Base-by-base conservation (phyloP, 331 rosid species). In the Quercus lobata region DNA sequence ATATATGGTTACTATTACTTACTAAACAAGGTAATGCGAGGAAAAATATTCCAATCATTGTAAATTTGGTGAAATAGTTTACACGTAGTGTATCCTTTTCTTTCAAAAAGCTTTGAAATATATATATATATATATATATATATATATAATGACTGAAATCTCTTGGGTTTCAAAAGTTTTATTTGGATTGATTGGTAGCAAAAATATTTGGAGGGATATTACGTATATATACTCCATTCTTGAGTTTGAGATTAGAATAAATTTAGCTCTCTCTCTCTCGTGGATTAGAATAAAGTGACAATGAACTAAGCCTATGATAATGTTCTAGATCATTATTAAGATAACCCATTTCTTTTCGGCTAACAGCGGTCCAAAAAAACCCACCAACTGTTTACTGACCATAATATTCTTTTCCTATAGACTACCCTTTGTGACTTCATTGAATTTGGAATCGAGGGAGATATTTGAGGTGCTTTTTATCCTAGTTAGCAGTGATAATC, bases 371-470 rank as follows among this genome's bases (percentile, higher is more conserved):
- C 81, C 81, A 22, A 57, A 79, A 82, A 82, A 86, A 84, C 79
- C 90, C 85, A 83, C 70, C 46, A 68, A 61, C 73, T 79, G 78
- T 77, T 78, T 80, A 41, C 75, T 77, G 81, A 86, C 83, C 80
- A 76, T 54, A 69, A 85, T 86, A 89, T 91, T 89, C 88, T 72
- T 27, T 57, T 73, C 77, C 82, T 68, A 75, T 83, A 75, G 46
- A 9, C 12, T 9, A 41, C 12, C 46, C 69, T 82, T 83, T 83
- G 86, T 78, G 85, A 80, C 80, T 72, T 63, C 81, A 83, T 79
- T 57, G 79, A 87, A 92, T 82, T 80, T 80, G 83, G 89, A 88
- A 90, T 84, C 89, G 5, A 70, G 30, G 78, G 83, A 87, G 86
- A 73, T 76, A 77, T 78, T 81, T 72, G 79, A 53, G 69, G 76